A percentile compares a stretch with the other conserved stretches of the same genome.
Conservation (phyloP, 345 rosid species). For the Hibiscus mutabilis region DNA sequence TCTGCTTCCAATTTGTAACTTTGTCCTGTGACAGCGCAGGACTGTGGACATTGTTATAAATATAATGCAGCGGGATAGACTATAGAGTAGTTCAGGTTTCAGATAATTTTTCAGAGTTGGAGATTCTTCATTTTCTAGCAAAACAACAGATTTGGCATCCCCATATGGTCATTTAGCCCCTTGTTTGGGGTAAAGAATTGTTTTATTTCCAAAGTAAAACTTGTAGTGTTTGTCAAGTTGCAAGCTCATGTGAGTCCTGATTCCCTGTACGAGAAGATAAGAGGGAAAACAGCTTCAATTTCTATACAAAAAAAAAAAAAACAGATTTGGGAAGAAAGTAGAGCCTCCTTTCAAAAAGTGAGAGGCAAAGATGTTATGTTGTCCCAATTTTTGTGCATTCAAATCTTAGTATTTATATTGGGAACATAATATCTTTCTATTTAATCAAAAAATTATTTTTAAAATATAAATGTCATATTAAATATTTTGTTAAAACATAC, state of each 20-base stretch:
- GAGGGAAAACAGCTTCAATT: conserved; percentile 3
- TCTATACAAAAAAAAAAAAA: conserved; percentile 13
- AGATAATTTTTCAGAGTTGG: neutral
- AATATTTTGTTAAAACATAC: too few relatives aligned
- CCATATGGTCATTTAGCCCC: neutral
- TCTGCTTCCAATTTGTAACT: neutral
- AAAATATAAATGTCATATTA: too few relatives aligned
- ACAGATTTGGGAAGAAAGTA: conserved; percentile 16
- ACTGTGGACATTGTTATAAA: conserved; percentile 1
- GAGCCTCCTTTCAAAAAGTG: conserved; percentile 14
- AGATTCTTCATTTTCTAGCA: conserved; percentile 6
- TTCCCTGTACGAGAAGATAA: conserved; percentile 21
- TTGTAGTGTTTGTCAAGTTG: neutral
- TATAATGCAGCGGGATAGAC: neutral
- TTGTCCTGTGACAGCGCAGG: neutral
- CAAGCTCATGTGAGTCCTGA: conserved; percentile 31
- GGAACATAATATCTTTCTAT: too few relatives aligned
- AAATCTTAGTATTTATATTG: too few relatives aligned
- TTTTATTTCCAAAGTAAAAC: neutral
- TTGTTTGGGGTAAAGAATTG: neutral
- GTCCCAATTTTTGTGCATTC: too few relatives aligned
- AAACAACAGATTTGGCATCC: neutral
- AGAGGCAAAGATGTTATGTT: conserved; percentile 38
- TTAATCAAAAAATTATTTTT: too few relatives aligned
- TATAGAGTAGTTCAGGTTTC: neutral